Percentiles rank a stretch among this genome's conserved stretches.
These are phyloP conservation scores for Bretschneidera sinensis DNA, from an alignment of 345 rosid species.

Conservation along the genomic window DNA sequence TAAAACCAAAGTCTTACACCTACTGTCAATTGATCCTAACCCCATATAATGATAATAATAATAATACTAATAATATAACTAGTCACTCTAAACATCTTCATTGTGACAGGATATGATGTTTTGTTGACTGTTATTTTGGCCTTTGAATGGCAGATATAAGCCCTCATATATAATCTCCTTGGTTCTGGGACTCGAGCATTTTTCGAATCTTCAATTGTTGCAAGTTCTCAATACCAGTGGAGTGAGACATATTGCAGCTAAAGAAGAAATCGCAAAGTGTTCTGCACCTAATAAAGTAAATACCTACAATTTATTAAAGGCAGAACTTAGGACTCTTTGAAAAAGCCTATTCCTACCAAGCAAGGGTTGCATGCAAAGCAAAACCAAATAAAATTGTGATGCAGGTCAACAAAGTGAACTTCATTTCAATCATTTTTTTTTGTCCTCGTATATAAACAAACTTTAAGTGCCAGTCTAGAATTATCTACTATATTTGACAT, in stretches of 20 bases:
- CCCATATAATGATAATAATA: no score
- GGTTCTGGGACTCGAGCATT: neutral
- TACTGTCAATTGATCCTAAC: no score
- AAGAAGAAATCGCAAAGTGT: neutral
- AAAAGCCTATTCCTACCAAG: constrained; percentile 14
- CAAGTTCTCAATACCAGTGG: neutral
- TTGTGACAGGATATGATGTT: neutral
- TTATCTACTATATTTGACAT: constrained; percentile 31
- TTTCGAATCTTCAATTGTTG: neutral
- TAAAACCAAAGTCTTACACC: no score
- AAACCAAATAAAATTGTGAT: constrained; percentile 13
- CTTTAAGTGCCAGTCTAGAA: constrained; percentile 24
- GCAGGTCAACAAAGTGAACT: constrained; percentile 33
- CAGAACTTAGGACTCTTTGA: neutral
- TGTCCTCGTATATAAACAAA: constrained; percentile 24
- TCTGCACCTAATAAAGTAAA: neutral
- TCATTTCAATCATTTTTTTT: constrained; percentile 33
- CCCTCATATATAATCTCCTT: neutral
- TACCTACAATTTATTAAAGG: neutral
- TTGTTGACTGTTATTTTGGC: constrained; percentile 24
- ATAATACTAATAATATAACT: no score
- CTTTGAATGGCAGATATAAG: constrained; percentile 4
- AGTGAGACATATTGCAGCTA: neutral
- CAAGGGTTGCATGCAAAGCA: no score
- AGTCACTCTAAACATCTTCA: neutral